These are phyloP conservation scores for Lagerstroemia speciosa DNA, from an alignment of 345 rosid species.

Conservation along the genomic window DNA sequence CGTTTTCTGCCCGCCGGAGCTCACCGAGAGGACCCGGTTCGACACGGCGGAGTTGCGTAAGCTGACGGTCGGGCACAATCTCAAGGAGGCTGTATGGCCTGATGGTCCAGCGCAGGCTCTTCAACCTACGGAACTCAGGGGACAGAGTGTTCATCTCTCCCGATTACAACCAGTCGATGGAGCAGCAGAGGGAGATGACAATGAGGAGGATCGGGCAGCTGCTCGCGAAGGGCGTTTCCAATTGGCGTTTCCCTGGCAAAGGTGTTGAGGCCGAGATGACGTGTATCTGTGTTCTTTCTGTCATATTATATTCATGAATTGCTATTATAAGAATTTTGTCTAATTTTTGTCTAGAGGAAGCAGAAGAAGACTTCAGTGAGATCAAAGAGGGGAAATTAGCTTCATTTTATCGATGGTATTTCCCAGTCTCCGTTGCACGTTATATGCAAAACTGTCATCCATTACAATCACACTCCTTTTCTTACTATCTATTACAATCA, in stretches of 20 bases:
- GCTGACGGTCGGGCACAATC: conserved; percentile 55
- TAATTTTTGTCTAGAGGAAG: no score
- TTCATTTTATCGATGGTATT: no score
- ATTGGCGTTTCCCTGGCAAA: conserved; percentile 58
- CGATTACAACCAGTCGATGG: conserved; percentile 84
- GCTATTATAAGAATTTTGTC: no score
- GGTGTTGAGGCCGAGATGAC: conserved; percentile 52
- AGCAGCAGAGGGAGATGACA: conserved; percentile 82
- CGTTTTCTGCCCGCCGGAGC: conserved; percentile 60
- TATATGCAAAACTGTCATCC: no score
- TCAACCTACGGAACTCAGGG: conserved; percentile 56
- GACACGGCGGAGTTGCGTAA: conserved; percentile 56
- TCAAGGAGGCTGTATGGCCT: conserved; percentile 63
- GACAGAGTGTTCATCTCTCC: conserved; percentile 59
- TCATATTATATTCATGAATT: not conserved
- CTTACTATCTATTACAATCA: no score
- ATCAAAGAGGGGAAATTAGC: no score
- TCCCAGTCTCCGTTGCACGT: no score
- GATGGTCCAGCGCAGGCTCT: conserved; percentile 53
- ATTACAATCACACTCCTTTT: no score
- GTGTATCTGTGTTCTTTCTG: not conserved
- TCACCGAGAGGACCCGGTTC: conserved; percentile 38
- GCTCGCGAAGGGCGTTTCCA: conserved; percentile 49
- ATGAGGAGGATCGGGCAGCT: conserved; percentile 53
- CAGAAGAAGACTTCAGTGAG: no score